phyloP scores from a whole-genome alignment of 2,329 filamentous ascomycete genomes.

The Amesomyces nigricolor region DNA sequence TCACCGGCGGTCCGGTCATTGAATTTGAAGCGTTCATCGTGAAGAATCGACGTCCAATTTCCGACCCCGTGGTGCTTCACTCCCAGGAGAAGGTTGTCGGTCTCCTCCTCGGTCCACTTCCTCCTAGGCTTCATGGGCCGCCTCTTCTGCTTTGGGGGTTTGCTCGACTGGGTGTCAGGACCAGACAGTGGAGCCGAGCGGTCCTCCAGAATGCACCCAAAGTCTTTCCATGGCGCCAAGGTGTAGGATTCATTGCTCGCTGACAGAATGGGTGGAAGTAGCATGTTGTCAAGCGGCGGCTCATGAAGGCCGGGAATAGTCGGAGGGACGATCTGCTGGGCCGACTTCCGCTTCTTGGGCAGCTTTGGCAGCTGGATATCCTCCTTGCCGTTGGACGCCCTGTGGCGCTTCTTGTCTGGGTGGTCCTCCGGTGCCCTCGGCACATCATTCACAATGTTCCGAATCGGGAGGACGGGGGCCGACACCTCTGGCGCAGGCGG shows the following conservation, averaged over 20 bases:
- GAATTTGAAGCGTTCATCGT: conserved; percentile 56
- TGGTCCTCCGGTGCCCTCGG: conserved; percentile 40
- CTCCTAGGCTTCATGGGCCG: conserved; percentile 52
- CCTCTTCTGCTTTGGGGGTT: conserved; percentile 41
- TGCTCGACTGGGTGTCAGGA: conserved; percentile 25
- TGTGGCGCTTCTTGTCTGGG: conserved; percentile 50
- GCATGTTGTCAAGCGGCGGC: conserved; percentile 53
- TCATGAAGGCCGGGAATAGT: conserved; percentile 61
- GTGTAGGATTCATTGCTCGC: conserved; percentile 39
- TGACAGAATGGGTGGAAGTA: conserved; percentile 60
- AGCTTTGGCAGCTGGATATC: conserved; percentile 60
- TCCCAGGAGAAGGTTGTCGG: conserved; percentile 55
- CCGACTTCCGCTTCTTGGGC: conserved; percentile 58
- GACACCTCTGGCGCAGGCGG: conserved; percentile 30
- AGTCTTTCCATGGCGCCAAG: conserved; percentile 40
- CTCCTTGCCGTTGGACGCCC: conserved; percentile 47
- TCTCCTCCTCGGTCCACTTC: conserved; percentile 62
- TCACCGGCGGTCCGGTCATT: conserved; percentile 57
- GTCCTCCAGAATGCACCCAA: conserved; percentile 31
- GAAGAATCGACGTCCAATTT: conserved; percentile 59
- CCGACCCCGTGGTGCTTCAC: conserved; percentile 59
- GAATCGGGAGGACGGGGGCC: conserved; percentile 40
- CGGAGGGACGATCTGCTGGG: conserved; percentile 52
- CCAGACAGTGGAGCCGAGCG: conserved; percentile 19
- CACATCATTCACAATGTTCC: conserved; percentile 43